Conservation (phyloP, 306 rosid genomes). For the Acmispon strigosus region DNA sequence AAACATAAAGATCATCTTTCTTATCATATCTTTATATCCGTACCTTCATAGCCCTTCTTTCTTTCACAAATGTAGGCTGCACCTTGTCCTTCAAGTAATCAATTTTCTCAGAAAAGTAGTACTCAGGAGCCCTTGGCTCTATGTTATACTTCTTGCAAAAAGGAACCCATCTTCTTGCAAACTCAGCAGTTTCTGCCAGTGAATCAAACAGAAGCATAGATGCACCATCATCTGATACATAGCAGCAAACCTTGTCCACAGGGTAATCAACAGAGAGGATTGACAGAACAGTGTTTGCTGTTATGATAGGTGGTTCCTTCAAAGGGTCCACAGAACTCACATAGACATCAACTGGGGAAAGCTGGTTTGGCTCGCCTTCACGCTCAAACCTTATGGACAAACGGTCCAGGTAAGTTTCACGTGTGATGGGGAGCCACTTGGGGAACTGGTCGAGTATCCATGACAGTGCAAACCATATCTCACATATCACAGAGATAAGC, state of each 20-base stretch:
- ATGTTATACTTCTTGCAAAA: constrained; percentile 70
- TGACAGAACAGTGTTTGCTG: constrained; percentile 89
- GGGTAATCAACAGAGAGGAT: constrained; percentile 86
- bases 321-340: constrained; percentile 92
- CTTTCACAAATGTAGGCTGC: constrained; percentile 74
- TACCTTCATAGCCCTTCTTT: constrained; percentile 76
- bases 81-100: constrained; percentile 86
- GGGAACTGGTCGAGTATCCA: constrained; percentile 94
- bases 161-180: constrained; percentile 91
- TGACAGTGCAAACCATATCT: constrained; percentile 89
- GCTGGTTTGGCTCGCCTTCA: constrained; percentile 38
- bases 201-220: constrained; percentile 80
- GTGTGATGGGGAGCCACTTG: constrained; percentile 74
- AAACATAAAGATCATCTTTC: background rate
- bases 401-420: constrained; percentile 65
- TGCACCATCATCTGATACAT: constrained; percentile 88
- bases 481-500: constrained; percentile 81
- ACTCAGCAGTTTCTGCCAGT: constrained; percentile 93
- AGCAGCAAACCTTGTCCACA: constrained; percentile 75
- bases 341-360: constrained; percentile 51
- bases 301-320: constrained; percentile 86
- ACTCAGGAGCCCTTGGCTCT: constrained; percentile 90
- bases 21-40: background rate
- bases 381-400: constrained; percentile 71
- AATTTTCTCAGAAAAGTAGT: constrained; percentile 61